phyloP scores from a whole-genome alignment of 768 basidiomycete species.

The Naganishia randhawae region DNA sequence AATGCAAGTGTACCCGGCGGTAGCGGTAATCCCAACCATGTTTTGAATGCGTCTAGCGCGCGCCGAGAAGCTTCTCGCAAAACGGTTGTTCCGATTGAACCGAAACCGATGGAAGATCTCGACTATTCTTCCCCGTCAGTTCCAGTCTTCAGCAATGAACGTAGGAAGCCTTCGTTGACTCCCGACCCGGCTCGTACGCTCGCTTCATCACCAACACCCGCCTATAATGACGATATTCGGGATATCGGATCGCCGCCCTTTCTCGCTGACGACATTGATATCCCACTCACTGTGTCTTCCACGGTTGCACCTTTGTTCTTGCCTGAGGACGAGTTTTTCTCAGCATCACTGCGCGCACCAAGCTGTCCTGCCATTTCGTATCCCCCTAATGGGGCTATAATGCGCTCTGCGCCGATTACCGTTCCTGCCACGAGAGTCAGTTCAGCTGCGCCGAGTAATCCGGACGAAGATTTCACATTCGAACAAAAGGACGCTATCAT shows the following conservation, averaged over 20 bases:
- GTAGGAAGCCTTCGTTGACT: conserved; percentile 1
- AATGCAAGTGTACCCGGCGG: background rate
- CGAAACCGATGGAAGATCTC: background rate
- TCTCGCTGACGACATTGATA: conserved; percentile 4
- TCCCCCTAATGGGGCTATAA: background rate
- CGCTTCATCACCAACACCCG: background rate
- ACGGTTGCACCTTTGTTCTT: conserved; percentile 7
- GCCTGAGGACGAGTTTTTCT: background rate
- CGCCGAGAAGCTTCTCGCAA: background rate
- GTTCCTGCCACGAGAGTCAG: background rate
- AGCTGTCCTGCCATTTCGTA: background rate
- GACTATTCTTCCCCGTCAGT: conserved; percentile 2
- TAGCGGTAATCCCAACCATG: conserved; percentile 1
- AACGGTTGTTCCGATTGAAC: background rate
- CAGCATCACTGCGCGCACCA: background rate
- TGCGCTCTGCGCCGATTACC: conserved; percentile 2
- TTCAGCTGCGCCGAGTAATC: background rate
- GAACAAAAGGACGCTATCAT: conserved; percentile 29
- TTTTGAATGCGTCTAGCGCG: conserved; percentile 7
- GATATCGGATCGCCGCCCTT: conserved; percentile 11
- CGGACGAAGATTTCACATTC: conserved; percentile 1
- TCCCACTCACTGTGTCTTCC: background rate
- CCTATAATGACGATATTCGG: background rate
- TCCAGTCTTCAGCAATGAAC: background rate
- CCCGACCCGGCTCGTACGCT: background rate